Evolutionary conservation across 2,329 filamentous ascomycete genomes (phyloP).

Genomic region (Plectosphaerella cucumerina): DNA sequence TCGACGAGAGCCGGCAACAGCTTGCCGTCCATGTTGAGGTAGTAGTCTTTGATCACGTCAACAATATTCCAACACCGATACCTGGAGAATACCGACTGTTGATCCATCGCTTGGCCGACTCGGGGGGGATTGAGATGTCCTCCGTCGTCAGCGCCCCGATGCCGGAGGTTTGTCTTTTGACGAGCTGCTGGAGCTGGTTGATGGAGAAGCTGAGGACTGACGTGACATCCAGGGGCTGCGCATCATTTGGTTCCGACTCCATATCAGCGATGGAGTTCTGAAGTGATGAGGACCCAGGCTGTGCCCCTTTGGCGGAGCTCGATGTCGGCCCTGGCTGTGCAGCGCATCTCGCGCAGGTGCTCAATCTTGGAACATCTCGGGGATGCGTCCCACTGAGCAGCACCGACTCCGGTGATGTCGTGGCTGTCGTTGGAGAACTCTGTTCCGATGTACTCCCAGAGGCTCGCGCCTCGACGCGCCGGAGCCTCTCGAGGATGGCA

Average conservation of each 20-base stretch:
- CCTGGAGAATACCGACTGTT: slow-evolving; percentile 14
- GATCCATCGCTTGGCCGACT: slow-evolving; percentile 22
- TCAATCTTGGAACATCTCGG: not conserved
- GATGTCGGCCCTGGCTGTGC: not conserved
- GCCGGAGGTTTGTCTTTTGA: slow-evolving; percentile 14
- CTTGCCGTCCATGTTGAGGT: slow-evolving; percentile 21
- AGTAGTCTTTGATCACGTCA: slow-evolving; percentile 18
- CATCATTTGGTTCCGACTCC: slow-evolving; percentile 8
- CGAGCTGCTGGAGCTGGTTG: slow-evolving; percentile 19
- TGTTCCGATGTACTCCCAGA: not conserved
- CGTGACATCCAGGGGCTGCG: slow-evolving; percentile 18
- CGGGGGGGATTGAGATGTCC: slow-evolving; percentile 19
- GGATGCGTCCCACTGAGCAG: not conserved
- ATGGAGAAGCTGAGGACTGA: slow-evolving; percentile 22
- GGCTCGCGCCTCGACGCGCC: slow-evolving; percentile 18
- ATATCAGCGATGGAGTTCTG: slow-evolving; percentile 9
- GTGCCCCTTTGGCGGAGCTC: not conserved
- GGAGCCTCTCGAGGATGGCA: slow-evolving; percentile 22
- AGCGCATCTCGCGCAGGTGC: not conserved
- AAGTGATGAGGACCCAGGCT: not conserved
- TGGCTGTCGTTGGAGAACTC: slow-evolving; percentile 6
- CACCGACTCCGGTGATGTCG: slow-evolving; percentile 1
- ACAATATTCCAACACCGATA: not conserved
- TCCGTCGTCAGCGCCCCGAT: slow-evolving; percentile 16
- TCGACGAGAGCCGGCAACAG: slow-evolving; percentile 23